Base-by-base conservation (phyloP, 257 asterid genomes). In the Solanum corneliomulleri region DNA sequence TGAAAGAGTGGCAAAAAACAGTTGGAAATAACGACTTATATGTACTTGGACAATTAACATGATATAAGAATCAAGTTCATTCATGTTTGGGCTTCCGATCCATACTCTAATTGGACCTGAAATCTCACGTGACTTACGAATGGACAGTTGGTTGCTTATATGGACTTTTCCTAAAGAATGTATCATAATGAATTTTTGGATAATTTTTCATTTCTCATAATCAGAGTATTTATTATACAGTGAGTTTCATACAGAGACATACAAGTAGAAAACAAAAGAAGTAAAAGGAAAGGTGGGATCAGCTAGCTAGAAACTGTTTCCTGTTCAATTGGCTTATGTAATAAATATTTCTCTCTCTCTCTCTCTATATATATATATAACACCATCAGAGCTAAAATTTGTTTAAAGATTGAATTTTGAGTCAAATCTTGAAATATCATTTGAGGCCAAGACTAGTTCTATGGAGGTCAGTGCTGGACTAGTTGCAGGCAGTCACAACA, bases 391-490 rank as follows among this genome's bases (percentile, higher is more conserved):
- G 68, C 15, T 80, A 81, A 18, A 11, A 18, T 49, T 25, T 16
- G 85, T 49, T 47, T 80, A 41, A 47, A 80, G 20, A n/a, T 80
- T 80, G 68, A 47, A 18, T 9, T 47, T 47, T 47, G n/a, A n/a
- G n/a, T n/a, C n/a, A n/a, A n/a, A n/a, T n/a, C n/a, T n/a, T n/a
- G n/a, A n/a, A n/a, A n/a, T n/a, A n/a, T n/a, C n/a, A n/a, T n/a
- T n/a, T n/a, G 82, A 25, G 84, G 45, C 42, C 20, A 77, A 29
- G 29, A 1, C 23, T 44, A 0, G 6, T 33, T 13, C 39, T 8
- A 87, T 82, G 82, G 89, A 87, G 83, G 86, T 56, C 66, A 84
- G 9, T 68, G 60, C 33, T 33, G 89, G 88, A 29, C 66, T 89
- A 8, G 23, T 89, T 21, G 80, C 89, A 11, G 89, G 91, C 25